Evolutionary conservation across 495 filamentous ascomycete species (phyloP).

Genomic region (Ramalina peruviana): DNA sequence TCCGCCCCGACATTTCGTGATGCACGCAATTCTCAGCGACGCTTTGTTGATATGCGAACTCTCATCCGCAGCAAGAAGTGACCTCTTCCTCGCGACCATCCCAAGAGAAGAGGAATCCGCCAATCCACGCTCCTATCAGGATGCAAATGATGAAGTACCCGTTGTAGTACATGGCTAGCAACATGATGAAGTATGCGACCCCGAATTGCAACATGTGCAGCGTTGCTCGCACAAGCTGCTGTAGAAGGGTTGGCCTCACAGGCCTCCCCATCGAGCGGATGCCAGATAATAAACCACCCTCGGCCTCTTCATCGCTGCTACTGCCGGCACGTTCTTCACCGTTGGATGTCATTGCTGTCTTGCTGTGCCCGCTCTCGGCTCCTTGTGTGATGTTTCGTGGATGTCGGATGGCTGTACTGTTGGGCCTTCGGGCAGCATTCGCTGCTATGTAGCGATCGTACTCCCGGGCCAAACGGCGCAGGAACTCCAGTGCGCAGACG

Average conservation of each 20-base stretch:
- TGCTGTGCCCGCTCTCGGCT: neutral
- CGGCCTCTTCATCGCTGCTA: neutral
- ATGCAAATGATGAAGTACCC: slow-evolving; percentile 20
- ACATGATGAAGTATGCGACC: slow-evolving; percentile 58
- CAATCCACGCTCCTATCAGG: slow-evolving; percentile 4
- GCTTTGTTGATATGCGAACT: too few relatives aligned
- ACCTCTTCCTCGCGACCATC: neutral
- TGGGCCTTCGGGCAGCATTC: neutral
- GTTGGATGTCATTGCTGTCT: neutral
- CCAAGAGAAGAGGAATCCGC: slow-evolving; percentile 7
- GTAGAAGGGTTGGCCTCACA: slow-evolving; percentile 9
- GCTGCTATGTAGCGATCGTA: slow-evolving; percentile 42
- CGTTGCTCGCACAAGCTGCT: slow-evolving; percentile 47
- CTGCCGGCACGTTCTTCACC: neutral
- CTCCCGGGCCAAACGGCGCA: slow-evolving; percentile 43
- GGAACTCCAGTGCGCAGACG: slow-evolving; percentile 46
- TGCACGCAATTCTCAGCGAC: too few relatives aligned
- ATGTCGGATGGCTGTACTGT: neutral
- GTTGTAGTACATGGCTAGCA: slow-evolving; percentile 55
- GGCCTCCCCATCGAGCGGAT: neutral
- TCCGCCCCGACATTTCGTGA: too few relatives aligned
- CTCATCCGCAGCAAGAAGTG: too few relatives aligned
- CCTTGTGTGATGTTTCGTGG: neutral
- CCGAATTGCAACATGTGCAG: slow-evolving; percentile 56
- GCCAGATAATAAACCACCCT: neutral